Percentiles rank a stretch among this genome's conserved stretches.
phyloP scores from a whole-genome alignment of 495 filamentous ascomycete species.

The Podospora appendiculata region DNA sequence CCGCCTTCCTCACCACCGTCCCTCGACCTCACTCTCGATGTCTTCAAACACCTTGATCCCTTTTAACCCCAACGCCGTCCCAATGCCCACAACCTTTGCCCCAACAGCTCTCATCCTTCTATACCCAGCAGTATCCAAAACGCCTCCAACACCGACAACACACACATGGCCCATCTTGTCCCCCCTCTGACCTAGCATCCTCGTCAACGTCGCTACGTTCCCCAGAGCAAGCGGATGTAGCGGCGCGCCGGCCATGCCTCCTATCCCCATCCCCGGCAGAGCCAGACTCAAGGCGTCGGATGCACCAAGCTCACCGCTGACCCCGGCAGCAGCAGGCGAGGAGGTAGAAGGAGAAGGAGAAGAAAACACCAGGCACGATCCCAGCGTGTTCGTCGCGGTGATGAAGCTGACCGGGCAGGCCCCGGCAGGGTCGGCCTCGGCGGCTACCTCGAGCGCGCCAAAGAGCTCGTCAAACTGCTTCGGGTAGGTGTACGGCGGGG shows the following conservation, averaged over 20 bases:
- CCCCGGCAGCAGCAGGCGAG: too few species aligned
- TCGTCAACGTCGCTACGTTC: conserved; percentile 55
- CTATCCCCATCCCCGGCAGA: conserved; percentile 46
- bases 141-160: conserved; percentile 63
- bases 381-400: conserved; percentile 66
- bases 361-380: conserved; percentile 50
- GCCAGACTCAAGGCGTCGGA: conserved; percentile 8
- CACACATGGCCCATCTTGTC: conserved; percentile 34
- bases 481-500: conserved; percentile 61
- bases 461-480: conserved; percentile 51
- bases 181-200: conserved; percentile 39
- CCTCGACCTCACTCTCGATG: conserved; percentile 9
- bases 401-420: conserved; percentile 49
- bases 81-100: conserved; percentile 54
- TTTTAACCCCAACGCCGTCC: conserved; percentile 53
- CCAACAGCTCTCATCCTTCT: conserved; percentile 56
- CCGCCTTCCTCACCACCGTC: conserved; percentile 4
- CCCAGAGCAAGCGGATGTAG: conserved; percentile 68
- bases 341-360: too few species aligned
- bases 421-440: background rate
- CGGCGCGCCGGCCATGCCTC: conserved; percentile 58
- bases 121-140: conserved; percentile 50
- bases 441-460: conserved; percentile 32
- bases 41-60: conserved; percentile 53
- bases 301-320: conserved; percentile 1